Evolutionary conservation across 2,329 filamentous ascomycete species (phyloP).

Genomic region (Diaporthe australafricana): DNA sequence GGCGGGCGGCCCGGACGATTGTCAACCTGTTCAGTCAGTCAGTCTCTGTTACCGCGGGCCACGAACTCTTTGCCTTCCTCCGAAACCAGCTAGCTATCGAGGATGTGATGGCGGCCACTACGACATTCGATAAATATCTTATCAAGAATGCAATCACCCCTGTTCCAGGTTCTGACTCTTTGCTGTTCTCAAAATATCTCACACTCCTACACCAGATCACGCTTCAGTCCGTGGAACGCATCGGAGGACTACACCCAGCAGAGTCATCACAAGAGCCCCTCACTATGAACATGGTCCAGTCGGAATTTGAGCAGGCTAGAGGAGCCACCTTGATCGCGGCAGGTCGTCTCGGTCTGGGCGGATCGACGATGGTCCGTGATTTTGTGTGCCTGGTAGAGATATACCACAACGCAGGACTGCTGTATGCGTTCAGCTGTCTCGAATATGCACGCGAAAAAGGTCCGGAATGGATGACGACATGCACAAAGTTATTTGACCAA

Average conservation of each 20-base stretch:
- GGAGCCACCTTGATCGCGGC: conserved; percentile 6
- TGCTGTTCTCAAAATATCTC: conserved; percentile 13
- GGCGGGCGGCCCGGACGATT: conserved; percentile 3
- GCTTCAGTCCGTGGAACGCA: not conserved
- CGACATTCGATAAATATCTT: not conserved
- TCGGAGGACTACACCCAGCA: not conserved
- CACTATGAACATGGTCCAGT: not conserved
- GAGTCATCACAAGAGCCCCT: not conserved
- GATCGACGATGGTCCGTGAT: not conserved
- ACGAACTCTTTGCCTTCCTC: not conserved
- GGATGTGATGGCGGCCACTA: conserved; percentile 1
- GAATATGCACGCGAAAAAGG: not conserved
- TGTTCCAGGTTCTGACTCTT: not conserved
- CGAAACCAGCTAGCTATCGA: not conserved
- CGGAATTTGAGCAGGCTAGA: conserved; percentile 5
- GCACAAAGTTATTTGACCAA: not conserved
- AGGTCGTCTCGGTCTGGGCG: not conserved
- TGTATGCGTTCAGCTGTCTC: not conserved
- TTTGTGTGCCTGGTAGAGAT: not conserved
- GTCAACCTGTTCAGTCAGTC: not conserved
- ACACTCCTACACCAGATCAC: conserved; percentile 3
- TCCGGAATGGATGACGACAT: not conserved
- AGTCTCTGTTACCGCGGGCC: not conserved
- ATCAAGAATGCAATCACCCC: conserved; percentile 7
- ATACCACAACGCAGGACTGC: conserved; percentile 1